phyloP scores from a whole-genome alignment of 192 early-diverging fungal species.

The Gonapodya sp. region DNA sequence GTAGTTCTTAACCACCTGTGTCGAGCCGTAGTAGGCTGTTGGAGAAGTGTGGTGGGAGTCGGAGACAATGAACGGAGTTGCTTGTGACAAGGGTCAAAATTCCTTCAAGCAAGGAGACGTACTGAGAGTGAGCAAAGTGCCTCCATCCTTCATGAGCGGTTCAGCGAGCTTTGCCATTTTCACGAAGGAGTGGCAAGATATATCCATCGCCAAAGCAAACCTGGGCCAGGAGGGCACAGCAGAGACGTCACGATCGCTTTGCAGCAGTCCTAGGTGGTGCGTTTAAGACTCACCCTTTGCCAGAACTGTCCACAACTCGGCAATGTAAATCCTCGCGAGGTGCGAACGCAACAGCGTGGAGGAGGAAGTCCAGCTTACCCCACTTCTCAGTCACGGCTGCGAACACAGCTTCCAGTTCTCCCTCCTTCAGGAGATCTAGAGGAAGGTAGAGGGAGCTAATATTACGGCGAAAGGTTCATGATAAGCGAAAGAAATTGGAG shows the following conservation, averaged over 20 bases:
- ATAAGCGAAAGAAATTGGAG: too few species aligned
- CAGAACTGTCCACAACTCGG: background rate
- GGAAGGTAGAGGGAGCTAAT: background rate
- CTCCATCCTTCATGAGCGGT: conserved; percentile 4
- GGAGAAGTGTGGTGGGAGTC: background rate
- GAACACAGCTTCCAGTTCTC: background rate
- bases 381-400: background rate
- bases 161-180: conserved; percentile 5
- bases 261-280: background rate
- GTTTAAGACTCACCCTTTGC: background rate
- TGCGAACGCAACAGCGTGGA: conserved; percentile 6
- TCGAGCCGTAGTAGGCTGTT: conserved; percentile 5
- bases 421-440: background rate
- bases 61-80: too few species aligned
- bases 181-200: conserved; percentile 6
- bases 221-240: background rate
- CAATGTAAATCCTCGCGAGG: background rate
- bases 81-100: background rate
- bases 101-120: too few species aligned
- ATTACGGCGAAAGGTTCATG: too few species aligned
- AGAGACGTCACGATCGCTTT: background rate
- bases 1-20: background rate
- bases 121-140: background rate
- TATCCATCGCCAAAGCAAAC: background rate
- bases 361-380: background rate